Base-by-base conservation (phyloP, 257 asterid genomes). In the Nicotiana noctiflora region DNA sequence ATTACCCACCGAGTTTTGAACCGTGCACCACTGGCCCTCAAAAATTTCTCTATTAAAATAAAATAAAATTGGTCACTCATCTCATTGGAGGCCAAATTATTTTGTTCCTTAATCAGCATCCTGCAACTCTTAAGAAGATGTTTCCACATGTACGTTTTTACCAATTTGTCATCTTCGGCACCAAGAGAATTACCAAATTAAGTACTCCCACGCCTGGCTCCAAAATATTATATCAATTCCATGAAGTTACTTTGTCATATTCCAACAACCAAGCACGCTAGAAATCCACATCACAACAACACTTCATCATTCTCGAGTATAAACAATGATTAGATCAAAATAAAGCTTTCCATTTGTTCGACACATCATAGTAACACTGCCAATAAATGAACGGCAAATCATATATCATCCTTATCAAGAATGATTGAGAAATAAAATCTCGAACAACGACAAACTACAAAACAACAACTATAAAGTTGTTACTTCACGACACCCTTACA, bases 221-320 rank as follows among this genome's bases (percentile, higher is more conserved):
- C 77, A 44, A 21, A 40, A 21, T n/a, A 13, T 70, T 70, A 12
- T 44, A 70, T 70, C 77, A 44, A 21, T 70, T 57, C 59, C 34
- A 21, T 70, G 34, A 70, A 25, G 55, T 70, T 19, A 70, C 37
- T 44, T 37, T n/a, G 56, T 68, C 76, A 34, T 21, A 72, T 72
- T 72, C 59, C 23, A 72, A 72, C 59, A 13, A 72, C 37, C 37
- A 72, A 19, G 59, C 4, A 72, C 60, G 21, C 49, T 44, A 44
- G 34, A 70, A n/a, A 70, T 70, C 59, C 57, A 70, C 37, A 6
- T 70, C 77, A 72, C 77, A 72, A 72, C 14, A 55, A 46, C 37
- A 0, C 18, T 18, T 46, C 77, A 72, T 72, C 60, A 13, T 72
- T 72, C 37, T 6, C 14, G 7, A 44, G 21, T 23, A 44, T 21